Conservation (phyloP, 2,329 filamentous ascomycete species). For the Juglanconis juglandina region DNA sequence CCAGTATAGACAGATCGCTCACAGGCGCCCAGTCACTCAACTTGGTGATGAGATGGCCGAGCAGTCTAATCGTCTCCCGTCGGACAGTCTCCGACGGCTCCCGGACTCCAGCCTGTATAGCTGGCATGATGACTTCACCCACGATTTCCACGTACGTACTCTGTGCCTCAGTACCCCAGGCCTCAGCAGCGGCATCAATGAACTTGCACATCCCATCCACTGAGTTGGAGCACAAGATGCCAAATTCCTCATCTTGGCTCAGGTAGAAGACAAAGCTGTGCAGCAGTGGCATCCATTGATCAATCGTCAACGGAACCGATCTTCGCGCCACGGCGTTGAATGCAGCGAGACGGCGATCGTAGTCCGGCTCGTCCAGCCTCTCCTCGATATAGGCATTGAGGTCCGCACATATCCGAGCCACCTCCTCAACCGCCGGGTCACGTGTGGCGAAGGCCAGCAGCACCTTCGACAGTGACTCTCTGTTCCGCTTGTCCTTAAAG, state of each 20-base stretch:
- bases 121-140: slow-evolving; percentile 64
- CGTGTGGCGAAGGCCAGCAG: slow-evolving; percentile 66
- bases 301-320: slow-evolving; percentile 57
- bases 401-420: slow-evolving; percentile 69
- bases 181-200: slow-evolving; percentile 58
- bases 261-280: slow-evolving; percentile 89
- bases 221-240: slow-evolving; percentile 75
- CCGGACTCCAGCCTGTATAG: slow-evolving; percentile 71
- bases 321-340: slow-evolving; percentile 69
- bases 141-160: slow-evolving; percentile 57
- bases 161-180: slow-evolving; percentile 36
- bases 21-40: slow-evolving; percentile 69
- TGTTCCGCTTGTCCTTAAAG: slow-evolving; percentile 77
- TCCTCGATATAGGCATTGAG: slow-evolving; percentile 75
- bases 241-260: slow-evolving; percentile 81
- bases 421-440: slow-evolving; percentile 56
- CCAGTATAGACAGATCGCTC: slow-evolving; percentile 68
- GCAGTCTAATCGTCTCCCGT: slow-evolving; percentile 73
- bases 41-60: slow-evolving; percentile 72
- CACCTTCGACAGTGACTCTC: slow-evolving; percentile 70
- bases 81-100: slow-evolving; percentile 81
- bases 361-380: slow-evolving; percentile 82
- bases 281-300: slow-evolving; percentile 82
- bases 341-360: slow-evolving; percentile 73
- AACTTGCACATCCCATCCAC: slow-evolving; percentile 78